Conservation (phyloP, 83 land plant species). For the Picea mariana region DNA sequence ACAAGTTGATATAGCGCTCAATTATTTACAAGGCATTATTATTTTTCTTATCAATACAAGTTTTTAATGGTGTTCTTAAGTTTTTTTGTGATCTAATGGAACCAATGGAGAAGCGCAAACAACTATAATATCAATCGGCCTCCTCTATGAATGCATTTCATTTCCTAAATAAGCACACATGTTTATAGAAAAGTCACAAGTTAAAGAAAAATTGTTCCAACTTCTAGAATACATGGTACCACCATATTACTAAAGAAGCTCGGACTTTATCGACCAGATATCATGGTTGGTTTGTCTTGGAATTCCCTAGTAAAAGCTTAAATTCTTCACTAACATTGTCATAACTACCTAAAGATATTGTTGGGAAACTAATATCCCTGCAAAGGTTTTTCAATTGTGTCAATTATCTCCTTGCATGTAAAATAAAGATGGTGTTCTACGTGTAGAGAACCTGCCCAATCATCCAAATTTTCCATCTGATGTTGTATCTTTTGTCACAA, state of each 20-base stretch:
- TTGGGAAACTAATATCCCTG: conserved; percentile 61
- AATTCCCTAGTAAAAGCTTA: conserved; percentile 85
- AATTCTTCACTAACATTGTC: conserved; percentile 71
- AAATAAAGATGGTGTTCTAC: no score
- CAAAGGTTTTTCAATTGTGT: conserved; percentile 78
- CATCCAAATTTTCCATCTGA: no score
- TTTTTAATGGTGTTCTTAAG: no score
- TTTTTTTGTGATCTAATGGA: no score
- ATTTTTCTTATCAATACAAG: no score
- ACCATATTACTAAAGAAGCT: conserved; percentile 96
- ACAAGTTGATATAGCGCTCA: no score
- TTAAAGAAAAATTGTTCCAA: conserved; percentile 71
- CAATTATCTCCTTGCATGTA: conserved; percentile 52
- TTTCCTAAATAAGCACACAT: conserved; percentile 69
- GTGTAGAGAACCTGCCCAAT: no score
- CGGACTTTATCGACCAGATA: conserved; percentile 95
- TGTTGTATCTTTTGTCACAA: no score
- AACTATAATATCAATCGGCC: conserved; percentile 62
- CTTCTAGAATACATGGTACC: conserved; percentile 68
- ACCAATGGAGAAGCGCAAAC: no score
- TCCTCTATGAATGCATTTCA: conserved; percentile 60
- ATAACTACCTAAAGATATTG: conserved; percentile 49
- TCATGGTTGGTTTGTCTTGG: conserved; percentile 98
- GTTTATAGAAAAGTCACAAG: conserved; percentile 79
- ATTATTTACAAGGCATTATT: no score